A percentile compares a stretch with the other conserved stretches of the same genome.
These are phyloP conservation scores for Quercus suber DNA, from an alignment of 306 rosid species.

Conservation along the genomic window DNA sequence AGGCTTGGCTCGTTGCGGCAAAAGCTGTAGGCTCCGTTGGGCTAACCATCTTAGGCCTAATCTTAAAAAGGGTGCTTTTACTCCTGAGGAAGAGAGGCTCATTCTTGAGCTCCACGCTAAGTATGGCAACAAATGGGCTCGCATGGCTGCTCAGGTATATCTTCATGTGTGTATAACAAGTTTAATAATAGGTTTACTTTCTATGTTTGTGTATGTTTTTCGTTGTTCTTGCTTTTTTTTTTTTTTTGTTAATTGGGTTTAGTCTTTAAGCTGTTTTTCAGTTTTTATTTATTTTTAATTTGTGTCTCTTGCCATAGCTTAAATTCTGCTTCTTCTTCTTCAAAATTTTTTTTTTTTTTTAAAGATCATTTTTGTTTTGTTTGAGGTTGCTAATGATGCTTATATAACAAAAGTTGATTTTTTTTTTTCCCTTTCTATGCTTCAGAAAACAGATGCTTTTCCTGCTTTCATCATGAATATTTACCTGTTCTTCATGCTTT, in stretches of 20 bases:
- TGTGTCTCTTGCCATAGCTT: too few species aligned
- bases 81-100: conserved; percentile 70
- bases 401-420: not conserved
- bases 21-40: conserved; percentile 95
- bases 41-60: conserved; percentile 87
- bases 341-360: too few species aligned
- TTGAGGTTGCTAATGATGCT: too few species aligned
- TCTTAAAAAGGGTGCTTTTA: conserved; percentile 74
- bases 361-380: not conserved
- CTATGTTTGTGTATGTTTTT: too few species aligned
- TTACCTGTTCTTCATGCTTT: not conserved
- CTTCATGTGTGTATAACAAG: too few species aligned
- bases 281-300: too few species aligned
- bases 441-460: too few species aligned
- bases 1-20: conserved; percentile 77
- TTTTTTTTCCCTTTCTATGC: not conserved
- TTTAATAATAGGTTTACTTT: too few species aligned
- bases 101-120: conserved; percentile 77
- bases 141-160: conserved; percentile 82
- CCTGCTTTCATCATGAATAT: not conserved
- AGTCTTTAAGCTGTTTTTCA: too few species aligned
- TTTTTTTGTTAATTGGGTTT: too few species aligned
- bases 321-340: too few species aligned
- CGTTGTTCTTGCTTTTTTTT: too few species aligned
- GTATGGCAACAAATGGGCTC: conserved; percentile 96